Percentiles rank a stretch among this genome's conserved stretches.
These are phyloP conservation scores for Nannochloropsis granulata DNA, from an alignment of 108 stramenopile species.

Conservation along the genomic window DNA sequence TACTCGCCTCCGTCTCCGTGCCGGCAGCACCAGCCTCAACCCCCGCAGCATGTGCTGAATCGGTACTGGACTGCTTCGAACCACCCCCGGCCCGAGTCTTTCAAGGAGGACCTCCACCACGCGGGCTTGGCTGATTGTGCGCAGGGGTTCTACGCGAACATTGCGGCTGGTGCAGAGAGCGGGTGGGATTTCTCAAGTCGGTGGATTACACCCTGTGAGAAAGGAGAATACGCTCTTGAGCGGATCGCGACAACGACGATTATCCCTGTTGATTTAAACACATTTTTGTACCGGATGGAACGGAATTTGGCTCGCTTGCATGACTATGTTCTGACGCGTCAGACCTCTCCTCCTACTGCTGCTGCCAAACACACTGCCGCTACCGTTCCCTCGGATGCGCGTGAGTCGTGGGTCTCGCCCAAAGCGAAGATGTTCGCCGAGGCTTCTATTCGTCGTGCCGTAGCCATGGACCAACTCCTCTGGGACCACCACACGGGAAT, in stretches of 20 bases:
- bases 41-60: constrained; percentile 3
- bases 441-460: constrained; percentile 8
- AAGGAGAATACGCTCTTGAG: neutral
- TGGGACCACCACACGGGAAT: constrained; percentile 6
- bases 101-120: constrained; percentile 3
- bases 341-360: neutral
- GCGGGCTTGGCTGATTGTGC: neutral
- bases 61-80: constrained; percentile 11
- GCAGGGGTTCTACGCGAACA: constrained; percentile 6
- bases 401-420: neutral
- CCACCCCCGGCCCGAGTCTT: constrained; percentile 30
- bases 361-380: neutral
- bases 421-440: neutral
- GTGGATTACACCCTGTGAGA: constrained; percentile 10
- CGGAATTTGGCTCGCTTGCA: neutral
- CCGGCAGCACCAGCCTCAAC: neutral
- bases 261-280: constrained; percentile 39
- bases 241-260: constrained; percentile 11
- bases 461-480: constrained; percentile 23
- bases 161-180: constrained; percentile 35
- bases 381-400: neutral
- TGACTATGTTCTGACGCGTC: neutral
- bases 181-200: constrained; percentile 48
- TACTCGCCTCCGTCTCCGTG: neutral
- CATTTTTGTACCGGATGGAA: constrained; percentile 19